Evolutionary conservation across 2,329 filamentous ascomycete genomes (phyloP).

Genomic region (Fusarium scirpi): DNA sequence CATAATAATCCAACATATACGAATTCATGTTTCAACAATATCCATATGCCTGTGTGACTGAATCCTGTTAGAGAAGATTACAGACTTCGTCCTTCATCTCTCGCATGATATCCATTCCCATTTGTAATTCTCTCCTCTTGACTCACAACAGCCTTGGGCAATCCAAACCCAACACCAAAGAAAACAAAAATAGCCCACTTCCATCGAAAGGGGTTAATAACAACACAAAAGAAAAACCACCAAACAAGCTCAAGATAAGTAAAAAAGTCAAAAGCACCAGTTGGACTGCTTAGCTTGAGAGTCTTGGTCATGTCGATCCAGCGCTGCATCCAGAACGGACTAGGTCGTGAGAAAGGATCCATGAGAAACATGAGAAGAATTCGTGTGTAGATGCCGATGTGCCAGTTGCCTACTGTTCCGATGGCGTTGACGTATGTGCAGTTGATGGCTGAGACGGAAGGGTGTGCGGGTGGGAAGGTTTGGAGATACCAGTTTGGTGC

Average conservation of each 20-base stretch:
- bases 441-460: slow-evolving; percentile 83
- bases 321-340: slow-evolving; percentile 79
- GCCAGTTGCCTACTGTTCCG: slow-evolving; percentile 84
- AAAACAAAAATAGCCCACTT: slow-evolving; percentile 91
- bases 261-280: slow-evolving; percentile 87
- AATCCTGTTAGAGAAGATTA: background rate
- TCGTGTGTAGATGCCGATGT: slow-evolving; percentile 89
- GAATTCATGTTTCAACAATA: slow-evolving; percentile 2
- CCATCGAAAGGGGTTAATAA: slow-evolving; percentile 88
- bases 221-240: slow-evolving; percentile 85
- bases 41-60: background rate
- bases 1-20: slow-evolving; percentile 5
- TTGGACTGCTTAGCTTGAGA: slow-evolving; percentile 77
- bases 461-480: slow-evolving; percentile 81
- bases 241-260: slow-evolving; percentile 87
- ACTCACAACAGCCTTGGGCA: slow-evolving; percentile 75
- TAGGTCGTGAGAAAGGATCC: slow-evolving; percentile 80
- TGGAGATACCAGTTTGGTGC: slow-evolving; percentile 92
- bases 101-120: slow-evolving; percentile 29
- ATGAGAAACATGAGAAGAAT: slow-evolving; percentile 88
- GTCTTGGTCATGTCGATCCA: slow-evolving; percentile 88
- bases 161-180: slow-evolving; percentile 74
- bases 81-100: slow-evolving; percentile 36
- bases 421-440: slow-evolving; percentile 84
- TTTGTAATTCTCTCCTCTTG: slow-evolving; percentile 69